Evolutionary conservation across 495 filamentous ascomycete species (phyloP).

Genomic region (Achaetomiella virescens): DNA sequence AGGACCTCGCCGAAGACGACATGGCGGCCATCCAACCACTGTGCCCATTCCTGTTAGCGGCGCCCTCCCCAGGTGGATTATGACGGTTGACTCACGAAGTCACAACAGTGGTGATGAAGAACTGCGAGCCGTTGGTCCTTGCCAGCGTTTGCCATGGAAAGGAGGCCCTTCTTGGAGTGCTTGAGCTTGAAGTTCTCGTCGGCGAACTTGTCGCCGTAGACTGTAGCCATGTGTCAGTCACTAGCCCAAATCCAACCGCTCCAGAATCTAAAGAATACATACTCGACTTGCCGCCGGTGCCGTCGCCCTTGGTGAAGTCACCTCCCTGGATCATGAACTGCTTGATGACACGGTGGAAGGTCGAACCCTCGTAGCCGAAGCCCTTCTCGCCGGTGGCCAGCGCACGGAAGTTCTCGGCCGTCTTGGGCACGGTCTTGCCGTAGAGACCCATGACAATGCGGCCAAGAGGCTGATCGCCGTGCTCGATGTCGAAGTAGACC

Average conservation of each 20-base stretch:
- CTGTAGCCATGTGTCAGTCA: conserved; percentile 25
- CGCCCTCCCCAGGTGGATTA: not conserved
- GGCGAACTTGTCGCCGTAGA: conserved; percentile 90
- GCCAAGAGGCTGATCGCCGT: conserved; percentile 80
- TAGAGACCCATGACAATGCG: conserved; percentile 92
- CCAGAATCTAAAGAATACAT: conserved; percentile 22
- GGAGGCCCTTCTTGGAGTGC: conserved; percentile 54
- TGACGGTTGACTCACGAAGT: conserved; percentile 56
- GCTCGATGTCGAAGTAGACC: conserved; percentile 93
- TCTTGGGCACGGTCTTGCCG: conserved; percentile 97
- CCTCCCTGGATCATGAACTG: conserved; percentile 99
- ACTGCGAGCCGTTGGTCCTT: conserved; percentile 98
- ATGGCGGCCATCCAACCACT: conserved; percentile 83
- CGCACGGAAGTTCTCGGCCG: conserved; percentile 95
- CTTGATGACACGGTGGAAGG: conserved; percentile 98
- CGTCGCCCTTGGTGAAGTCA: conserved; percentile 95
- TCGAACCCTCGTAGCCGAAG: conserved; percentile 90
- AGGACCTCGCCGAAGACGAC: conserved; percentile 90
- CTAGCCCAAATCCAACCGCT: not conserved
- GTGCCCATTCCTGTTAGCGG: conserved; percentile 22
- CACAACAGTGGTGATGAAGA: conserved; percentile 88
- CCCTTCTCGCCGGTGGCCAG: conserved; percentile 96
- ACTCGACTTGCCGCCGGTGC: conserved; percentile 93
- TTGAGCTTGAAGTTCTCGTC: conserved; percentile 99
- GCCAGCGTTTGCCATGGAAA: conserved; percentile 95